Evolutionary conservation across 2,329 filamentous ascomycete genomes (phyloP).

Genomic region (Phialophora verrucosa): DNA sequence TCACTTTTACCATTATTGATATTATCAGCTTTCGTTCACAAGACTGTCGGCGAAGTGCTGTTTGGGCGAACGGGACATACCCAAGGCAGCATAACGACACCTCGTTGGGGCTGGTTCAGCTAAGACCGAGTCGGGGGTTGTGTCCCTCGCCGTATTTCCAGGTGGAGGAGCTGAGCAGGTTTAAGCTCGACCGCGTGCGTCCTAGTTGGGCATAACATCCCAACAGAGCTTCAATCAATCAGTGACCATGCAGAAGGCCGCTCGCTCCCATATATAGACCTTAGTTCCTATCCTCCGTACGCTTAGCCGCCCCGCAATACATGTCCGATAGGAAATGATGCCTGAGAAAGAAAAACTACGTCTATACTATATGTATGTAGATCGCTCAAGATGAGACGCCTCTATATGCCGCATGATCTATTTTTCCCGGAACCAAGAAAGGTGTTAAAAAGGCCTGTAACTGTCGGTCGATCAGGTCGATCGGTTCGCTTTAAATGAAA

Average conservation of each 20-base stretch:
- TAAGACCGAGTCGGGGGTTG: not conserved
- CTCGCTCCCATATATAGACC: not conserved
- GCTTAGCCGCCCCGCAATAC: too few species aligned
- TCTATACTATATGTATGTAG: not conserved
- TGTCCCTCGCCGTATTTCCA: not conserved
- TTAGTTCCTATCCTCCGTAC: not conserved
- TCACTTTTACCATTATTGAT: not conserved
- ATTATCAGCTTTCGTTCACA: not conserved
- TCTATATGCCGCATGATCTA: constrained; percentile 3
- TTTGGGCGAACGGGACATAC: not conserved
- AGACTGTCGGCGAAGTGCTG: too few species aligned
- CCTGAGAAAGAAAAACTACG: not conserved
- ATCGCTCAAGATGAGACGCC: not conserved
- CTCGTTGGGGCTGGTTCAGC: not conserved
- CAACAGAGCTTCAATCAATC: not conserved
- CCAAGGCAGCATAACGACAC: not conserved
- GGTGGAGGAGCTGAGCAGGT: not conserved
- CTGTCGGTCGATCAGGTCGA: not conserved
- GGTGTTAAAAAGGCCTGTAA: not conserved
- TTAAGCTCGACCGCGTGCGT: not conserved
- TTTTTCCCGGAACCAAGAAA: not conserved
- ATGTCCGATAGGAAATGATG: not conserved
- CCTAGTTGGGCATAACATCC: not conserved
- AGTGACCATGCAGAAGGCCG: not conserved
- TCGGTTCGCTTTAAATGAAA: not conserved